Conservation (phyloP, 345 rosid species). For the Gossypium ekmanianum region DNA sequence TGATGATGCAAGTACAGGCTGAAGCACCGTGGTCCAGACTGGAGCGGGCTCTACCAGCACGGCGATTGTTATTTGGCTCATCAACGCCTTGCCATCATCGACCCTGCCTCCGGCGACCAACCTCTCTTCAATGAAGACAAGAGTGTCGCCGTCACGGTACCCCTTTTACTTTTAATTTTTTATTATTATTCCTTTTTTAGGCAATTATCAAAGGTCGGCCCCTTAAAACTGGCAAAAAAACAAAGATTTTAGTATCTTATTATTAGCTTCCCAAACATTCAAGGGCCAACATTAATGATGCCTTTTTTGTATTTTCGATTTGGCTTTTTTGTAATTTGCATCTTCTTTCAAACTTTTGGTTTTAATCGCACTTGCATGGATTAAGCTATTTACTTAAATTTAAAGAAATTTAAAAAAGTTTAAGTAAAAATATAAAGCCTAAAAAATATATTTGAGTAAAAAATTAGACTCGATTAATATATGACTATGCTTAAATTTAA, state of each 20-base stretch:
- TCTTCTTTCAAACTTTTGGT: no score
- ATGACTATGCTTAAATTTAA: no score
- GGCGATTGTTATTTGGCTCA: slow-evolving; percentile 74
- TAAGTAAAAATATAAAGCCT: fast-evolving
- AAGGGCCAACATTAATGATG: background rate
- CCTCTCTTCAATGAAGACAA: slow-evolving; percentile 88
- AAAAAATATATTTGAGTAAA: no score
- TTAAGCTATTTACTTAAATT: no score
- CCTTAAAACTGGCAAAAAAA: background rate
- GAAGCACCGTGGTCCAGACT: slow-evolving; percentile 98
- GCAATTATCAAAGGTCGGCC: background rate
- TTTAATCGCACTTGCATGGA: no score
- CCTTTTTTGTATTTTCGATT: background rate
- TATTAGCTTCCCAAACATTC: background rate
- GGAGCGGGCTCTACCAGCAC: slow-evolving; percentile 88
- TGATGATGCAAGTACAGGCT: slow-evolving; percentile 37
- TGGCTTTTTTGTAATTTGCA: background rate
- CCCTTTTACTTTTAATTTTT: background rate
- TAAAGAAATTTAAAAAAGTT: no score
- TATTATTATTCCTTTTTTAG: background rate
- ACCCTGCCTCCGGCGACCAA: slow-evolving; percentile 94
- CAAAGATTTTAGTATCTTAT: background rate
- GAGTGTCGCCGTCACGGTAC: slow-evolving; percentile 79
- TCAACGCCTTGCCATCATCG: slow-evolving; percentile 86
- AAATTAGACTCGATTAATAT: fast-evolving